Base-by-base conservation (phyloP, 495 filamentous ascomycete genomes). In the Pyrenopolyporus hunteri region DNA sequence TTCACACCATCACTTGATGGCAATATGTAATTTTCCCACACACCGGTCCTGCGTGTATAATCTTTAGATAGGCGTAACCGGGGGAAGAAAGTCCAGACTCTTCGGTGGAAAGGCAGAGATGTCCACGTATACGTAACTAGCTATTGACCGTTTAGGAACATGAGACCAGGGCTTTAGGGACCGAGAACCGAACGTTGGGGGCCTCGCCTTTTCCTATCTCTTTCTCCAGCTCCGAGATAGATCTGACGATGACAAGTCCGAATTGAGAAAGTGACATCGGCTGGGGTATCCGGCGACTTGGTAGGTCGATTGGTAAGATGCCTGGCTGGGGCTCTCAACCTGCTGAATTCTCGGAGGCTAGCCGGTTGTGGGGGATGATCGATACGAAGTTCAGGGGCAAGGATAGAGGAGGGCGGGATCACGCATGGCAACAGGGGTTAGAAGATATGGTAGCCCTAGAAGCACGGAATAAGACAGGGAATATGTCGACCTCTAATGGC, bases 241-340 rank as follows among this genome's bases (percentile, higher is more conserved):
- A 44, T 43, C 29, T 50, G 52, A 25, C 51, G 44, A 62, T 22
- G 17, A 37, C 16, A 26, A 28, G 11, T 13, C 58, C 58, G 17
- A 39, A 67, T 63, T 47, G 13, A 63, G 63, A 67, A 67, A 67
- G 63, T 67, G 58, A 63, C 48, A 67, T 63, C 43, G 56, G 9
- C 33, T 51, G 10, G 40, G 26, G 37, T 65, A 26, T 16, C 50
- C 23, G 17, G 31, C 7, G 16, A 31, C 20, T 56, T 33, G 45
- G 43, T 45, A 52, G 45, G 57, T 35, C 19, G 50, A 32, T 51
- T 35, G 36, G 39, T 11, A 51, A 42, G 40, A 57, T 62, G 57
- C 46, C 40, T 42, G 36, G 36, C 23, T n/a, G 40, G 49, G 14
- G 9, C n/a, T 19, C 31, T 46, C 28, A 54, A 36, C 17, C 45